A percentile compares a stretch with the other conserved stretches of the same genome.
These are phyloP conservation scores for Triticum turgidum DNA, from an alignment of 176 grass and related monocot genomes.

Conservation along the genomic window DNA sequence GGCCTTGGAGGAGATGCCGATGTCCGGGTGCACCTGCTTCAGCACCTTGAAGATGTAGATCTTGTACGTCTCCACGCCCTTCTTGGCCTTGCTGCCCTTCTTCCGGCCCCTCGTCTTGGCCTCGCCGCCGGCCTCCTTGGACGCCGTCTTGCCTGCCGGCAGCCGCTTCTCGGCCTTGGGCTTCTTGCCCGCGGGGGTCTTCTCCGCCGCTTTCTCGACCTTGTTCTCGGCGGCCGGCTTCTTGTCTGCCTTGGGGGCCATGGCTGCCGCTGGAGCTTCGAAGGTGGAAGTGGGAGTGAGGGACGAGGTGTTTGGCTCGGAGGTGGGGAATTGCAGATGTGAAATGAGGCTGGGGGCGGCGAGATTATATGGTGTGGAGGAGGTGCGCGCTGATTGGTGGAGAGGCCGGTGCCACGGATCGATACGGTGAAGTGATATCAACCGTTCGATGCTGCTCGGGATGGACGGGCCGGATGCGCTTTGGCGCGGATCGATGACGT, in stretches of 20 bases:
- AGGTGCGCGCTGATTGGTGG: background rate
- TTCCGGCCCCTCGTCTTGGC: background rate
- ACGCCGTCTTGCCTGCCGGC: background rate
- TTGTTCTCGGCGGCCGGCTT: background rate
- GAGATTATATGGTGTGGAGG: background rate
- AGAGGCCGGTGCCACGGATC: background rate
- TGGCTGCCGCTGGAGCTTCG: background rate
- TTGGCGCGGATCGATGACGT: background rate
- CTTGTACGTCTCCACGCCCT: constrained; percentile 82
- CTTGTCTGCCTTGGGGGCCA: background rate
- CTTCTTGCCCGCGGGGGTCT: background rate
- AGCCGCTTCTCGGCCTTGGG: background rate
- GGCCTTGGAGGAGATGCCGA: constrained; percentile 92
- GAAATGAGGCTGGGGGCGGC: background rate
- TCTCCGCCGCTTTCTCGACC: background rate
- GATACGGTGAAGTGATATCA: background rate
- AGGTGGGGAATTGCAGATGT: background rate
- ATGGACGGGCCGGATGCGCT: background rate
- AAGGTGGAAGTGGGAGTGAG: background rate
- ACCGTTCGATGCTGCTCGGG: background rate
- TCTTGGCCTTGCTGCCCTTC: constrained; percentile 32
- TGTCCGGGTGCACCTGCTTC: constrained; percentile 90
- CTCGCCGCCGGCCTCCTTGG: background rate
- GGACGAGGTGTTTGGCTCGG: background rate
- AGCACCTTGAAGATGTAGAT: constrained; percentile 98